These are phyloP conservation scores for Ophiostoma quercus DNA, from an alignment of 2,329 filamentous ascomycete genomes.

Conservation along the genomic window DNA sequence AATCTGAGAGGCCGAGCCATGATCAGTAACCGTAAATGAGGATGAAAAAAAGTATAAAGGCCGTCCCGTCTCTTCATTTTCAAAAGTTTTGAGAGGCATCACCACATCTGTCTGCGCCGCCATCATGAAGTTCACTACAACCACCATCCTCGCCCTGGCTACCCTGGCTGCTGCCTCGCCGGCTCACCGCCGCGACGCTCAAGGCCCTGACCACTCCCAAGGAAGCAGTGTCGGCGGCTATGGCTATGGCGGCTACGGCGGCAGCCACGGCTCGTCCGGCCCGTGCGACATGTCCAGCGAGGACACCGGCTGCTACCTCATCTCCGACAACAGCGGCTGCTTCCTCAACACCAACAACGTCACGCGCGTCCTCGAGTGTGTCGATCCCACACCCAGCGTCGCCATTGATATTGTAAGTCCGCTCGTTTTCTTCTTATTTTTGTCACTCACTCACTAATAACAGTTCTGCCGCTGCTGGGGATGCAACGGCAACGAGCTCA, in stretches of 20 bases:
- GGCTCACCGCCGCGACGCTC: not conserved
- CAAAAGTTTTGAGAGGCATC: not conserved
- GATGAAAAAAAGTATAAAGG: not conserved
- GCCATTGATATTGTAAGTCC: not conserved
- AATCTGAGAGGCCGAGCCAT: not conserved
- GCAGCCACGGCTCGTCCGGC: not conserved
- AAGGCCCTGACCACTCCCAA: not conserved
- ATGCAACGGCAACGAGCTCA: slow-evolving; percentile 20
- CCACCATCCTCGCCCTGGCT: not conserved
- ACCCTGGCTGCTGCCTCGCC: not conserved
- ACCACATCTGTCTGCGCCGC: not conserved
- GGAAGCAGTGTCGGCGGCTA: not conserved
- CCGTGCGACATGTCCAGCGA: slow-evolving; percentile 20
- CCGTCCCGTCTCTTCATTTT: not conserved
- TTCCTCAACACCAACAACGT: slow-evolving; percentile 19
- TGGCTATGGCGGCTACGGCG: slow-evolving; percentile 34
- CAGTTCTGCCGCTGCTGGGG: slow-evolving; percentile 22
- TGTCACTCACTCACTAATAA: not conserved
- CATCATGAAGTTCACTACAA: not conserved
- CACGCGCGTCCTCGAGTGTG: slow-evolving; percentile 12
- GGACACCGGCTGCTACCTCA: slow-evolving; percentile 17
- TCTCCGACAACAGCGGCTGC: slow-evolving; percentile 21
- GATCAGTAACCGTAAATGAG: not conserved
- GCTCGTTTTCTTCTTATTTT: too few relatives aligned
- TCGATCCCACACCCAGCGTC: slow-evolving; percentile 6